Conservation (phyloP, 2,329 filamentous ascomycete genomes). For the Neurospora sp. region DNA sequence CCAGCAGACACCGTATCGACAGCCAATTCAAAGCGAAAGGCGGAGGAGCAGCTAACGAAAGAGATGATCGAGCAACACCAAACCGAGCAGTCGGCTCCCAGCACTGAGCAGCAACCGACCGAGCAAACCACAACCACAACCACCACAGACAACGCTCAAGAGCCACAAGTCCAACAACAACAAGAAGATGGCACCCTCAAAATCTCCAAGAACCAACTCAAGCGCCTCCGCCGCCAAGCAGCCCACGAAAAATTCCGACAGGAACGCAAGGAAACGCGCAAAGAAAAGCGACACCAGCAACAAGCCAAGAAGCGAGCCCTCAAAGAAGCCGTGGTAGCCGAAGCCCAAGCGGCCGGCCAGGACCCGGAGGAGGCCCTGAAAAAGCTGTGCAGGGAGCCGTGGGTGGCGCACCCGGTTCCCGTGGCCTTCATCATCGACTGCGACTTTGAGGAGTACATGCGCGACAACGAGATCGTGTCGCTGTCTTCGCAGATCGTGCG, state of each 20-base stretch:
- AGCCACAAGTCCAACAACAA: background rate
- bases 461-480: slow-evolving; percentile 73
- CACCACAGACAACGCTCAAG: background rate
- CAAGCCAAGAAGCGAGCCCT: slow-evolving; percentile 40
- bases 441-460: slow-evolving; percentile 85
- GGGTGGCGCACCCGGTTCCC: slow-evolving; percentile 47
- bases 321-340: slow-evolving; percentile 39
- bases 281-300: slow-evolving; percentile 42
- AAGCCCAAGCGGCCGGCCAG: slow-evolving; percentile 31
- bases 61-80: slow-evolving; percentile 8
- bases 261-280: slow-evolving; percentile 42
- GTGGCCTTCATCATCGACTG: slow-evolving; percentile 82
- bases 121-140: background rate
- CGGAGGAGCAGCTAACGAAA: slow-evolving; percentile 12
- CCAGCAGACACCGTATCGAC: background rate
- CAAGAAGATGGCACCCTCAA: background rate
- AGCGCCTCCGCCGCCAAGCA: slow-evolving; percentile 63
- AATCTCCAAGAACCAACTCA: slow-evolving; percentile 79
- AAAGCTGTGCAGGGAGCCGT: slow-evolving; percentile 15
- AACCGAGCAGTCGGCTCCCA: slow-evolving; percentile 1
- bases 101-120: slow-evolving; percentile 2
- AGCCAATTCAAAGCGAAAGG: slow-evolving; percentile 18
- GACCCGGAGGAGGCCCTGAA: slow-evolving; percentile 27
- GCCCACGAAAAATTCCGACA: slow-evolving; percentile 67
- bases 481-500: slow-evolving; percentile 76